Evolutionary conservation across 345 rosid genomes (phyloP).

Genomic region (Hibiscus tridactylites): DNA sequence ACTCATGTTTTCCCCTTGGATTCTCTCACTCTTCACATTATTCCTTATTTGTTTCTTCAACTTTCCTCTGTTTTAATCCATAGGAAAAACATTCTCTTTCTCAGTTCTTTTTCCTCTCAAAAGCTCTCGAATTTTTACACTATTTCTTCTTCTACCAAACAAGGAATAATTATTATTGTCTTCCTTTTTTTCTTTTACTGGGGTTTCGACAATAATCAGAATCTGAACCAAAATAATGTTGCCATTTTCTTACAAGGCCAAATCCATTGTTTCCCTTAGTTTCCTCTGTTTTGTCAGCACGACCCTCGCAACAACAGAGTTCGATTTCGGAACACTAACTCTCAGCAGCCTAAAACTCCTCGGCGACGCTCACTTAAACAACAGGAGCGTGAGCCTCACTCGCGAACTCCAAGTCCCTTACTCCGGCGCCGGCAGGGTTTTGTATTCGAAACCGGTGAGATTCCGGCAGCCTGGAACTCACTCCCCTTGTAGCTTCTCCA

Average conservation of each 20-base stretch:
- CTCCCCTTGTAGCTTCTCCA: conserved; percentile 58
- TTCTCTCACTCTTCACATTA: conserved; percentile 11
- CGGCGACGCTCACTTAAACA: conserved; percentile 83
- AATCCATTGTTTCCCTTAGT: conserved; percentile 13
- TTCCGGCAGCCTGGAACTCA: conserved; percentile 53
- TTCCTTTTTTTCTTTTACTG: conserved; percentile 16
- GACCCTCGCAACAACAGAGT: conserved; percentile 33
- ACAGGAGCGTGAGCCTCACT: conserved; percentile 75
- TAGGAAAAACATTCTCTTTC: neutral
- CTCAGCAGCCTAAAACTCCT: conserved; percentile 63
- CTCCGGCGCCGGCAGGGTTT: conserved; percentile 71
- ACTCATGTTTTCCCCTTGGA: conserved; percentile 17
- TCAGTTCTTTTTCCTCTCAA: conserved; percentile 2
- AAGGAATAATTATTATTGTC: neutral
- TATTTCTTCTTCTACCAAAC: neutral
- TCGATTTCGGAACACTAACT: conserved; percentile 78
- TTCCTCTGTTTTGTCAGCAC: conserved; percentile 30
- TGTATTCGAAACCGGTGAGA: conserved; percentile 66
- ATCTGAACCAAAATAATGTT: conserved; percentile 24
- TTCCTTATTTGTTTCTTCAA: conserved; percentile 17
- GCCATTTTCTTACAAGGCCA: conserved; percentile 19
- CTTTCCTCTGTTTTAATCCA: conserved; percentile 8
- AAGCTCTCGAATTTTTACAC: conserved; percentile 17
- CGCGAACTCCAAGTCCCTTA: conserved; percentile 76
- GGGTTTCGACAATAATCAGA: conserved; percentile 17